Conservation (phyloP, 176 grass and related monocot species). For the Triticum turgidum region DNA sequence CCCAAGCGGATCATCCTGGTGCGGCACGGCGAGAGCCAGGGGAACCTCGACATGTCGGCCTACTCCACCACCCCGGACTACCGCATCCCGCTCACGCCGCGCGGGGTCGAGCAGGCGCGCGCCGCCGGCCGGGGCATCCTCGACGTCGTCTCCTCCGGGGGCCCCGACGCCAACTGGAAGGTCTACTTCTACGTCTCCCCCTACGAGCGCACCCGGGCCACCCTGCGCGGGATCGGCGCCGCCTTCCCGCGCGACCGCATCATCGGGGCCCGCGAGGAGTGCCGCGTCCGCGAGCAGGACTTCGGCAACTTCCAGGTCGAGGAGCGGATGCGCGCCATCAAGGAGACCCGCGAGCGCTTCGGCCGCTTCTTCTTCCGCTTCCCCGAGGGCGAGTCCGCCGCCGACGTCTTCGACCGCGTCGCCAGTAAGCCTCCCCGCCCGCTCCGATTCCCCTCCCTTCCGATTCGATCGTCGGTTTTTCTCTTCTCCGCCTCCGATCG, state of each 20-base stretch:
- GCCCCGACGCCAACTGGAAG: conserved; percentile 49
- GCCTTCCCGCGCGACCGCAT: conserved; percentile 72
- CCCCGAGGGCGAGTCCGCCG: conserved; percentile 94
- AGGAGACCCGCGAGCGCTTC: conserved; percentile 74
- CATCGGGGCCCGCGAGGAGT: conserved; percentile 92
- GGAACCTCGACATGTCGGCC: conserved; percentile 87
- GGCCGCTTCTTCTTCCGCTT: conserved; percentile 98
- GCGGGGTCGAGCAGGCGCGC: conserved; percentile 65
- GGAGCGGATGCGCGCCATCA: conserved; percentile 85
- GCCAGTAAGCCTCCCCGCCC: conserved; percentile 39
- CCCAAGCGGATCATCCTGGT: conserved; percentile 94
- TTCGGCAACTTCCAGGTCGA: conserved; percentile 99
- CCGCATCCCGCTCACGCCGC: conserved; percentile 77
- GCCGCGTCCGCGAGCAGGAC: conserved; percentile 94
- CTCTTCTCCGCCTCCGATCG: background rate
- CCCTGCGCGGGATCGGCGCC: conserved; percentile 72
- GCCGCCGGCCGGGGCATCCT: conserved; percentile 48
- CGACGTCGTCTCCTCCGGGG: conserved; percentile 27
- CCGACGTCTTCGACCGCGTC: conserved; percentile 96
- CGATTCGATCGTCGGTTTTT: background rate
- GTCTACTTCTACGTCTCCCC: conserved; percentile 96
- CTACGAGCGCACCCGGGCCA: conserved; percentile 81
- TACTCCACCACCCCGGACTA: conserved; percentile 93
- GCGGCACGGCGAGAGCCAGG: conserved; percentile 94
- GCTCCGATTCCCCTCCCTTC: background rate